Percentiles rank a stretch among this genome's conserved stretches.
Evolutionary conservation across 2,329 filamentous ascomycete species (phyloP).

Genomic region (Didymella segeticola): DNA sequence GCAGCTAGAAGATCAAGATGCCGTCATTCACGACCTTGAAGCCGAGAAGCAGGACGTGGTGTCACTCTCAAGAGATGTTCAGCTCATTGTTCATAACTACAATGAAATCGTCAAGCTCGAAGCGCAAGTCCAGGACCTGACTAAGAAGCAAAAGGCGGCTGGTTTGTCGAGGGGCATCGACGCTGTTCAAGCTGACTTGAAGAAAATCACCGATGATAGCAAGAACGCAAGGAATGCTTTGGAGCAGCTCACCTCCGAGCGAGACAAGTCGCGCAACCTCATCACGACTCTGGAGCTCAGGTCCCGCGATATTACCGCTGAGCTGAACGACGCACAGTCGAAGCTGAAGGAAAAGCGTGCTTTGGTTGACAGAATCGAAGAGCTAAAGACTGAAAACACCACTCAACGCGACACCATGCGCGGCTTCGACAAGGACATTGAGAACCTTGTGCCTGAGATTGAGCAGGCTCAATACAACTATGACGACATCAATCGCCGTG

Average conservation of each 20-base stretch:
- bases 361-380: slow-evolving; percentile 73
- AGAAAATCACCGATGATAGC: slow-evolving; percentile 70
- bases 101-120: slow-evolving; percentile 75
- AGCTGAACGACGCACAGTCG: slow-evolving; percentile 72
- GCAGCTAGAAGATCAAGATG: slow-evolving; percentile 69
- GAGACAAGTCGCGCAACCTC: slow-evolving; percentile 72
- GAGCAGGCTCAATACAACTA: slow-evolving; percentile 76
- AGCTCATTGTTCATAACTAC: slow-evolving; percentile 74
- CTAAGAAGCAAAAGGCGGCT: slow-evolving; percentile 75
- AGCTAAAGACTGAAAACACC: slow-evolving; percentile 70
- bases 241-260: slow-evolving; percentile 70
- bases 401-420: slow-evolving; percentile 75
- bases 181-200: slow-evolving; percentile 81
- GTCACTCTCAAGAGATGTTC: slow-evolving; percentile 75
- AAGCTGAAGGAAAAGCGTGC: slow-evolving; percentile 82
- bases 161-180: slow-evolving; percentile 74
- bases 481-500: slow-evolving; percentile 76
- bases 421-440: slow-evolving; percentile 74
- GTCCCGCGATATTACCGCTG: slow-evolving; percentile 74
- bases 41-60: slow-evolving; percentile 77
- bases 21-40: slow-evolving; percentile 65
- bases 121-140: slow-evolving; percentile 75
- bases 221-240: slow-evolving; percentile 69
- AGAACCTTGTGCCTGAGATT: slow-evolving; percentile 76
- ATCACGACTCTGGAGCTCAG: slow-evolving; percentile 78